phyloP scores from a whole-genome alignment of 345 rosid genomes.

The Erysimum cheiranthoides region DNA sequence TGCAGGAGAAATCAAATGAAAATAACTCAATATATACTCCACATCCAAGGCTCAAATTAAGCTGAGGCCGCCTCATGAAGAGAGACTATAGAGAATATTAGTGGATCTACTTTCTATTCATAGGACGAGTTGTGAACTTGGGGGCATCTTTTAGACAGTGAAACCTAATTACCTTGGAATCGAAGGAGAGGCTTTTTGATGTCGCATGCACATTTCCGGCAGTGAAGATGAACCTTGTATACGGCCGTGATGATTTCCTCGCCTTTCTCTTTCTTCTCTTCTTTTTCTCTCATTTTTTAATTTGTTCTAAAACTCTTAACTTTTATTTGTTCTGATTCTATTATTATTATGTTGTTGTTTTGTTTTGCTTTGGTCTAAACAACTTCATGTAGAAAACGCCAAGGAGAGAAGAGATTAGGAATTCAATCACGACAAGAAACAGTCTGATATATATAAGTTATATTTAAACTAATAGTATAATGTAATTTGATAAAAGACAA shows the following conservation, averaged over 20 bases:
- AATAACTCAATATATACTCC: neutral
- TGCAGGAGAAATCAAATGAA: slow-evolving; percentile 21
- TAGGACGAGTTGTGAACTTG: neutral
- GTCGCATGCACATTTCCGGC: slow-evolving; percentile 70
- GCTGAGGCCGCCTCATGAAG: slow-evolving; percentile 10
- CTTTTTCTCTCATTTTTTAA: slow-evolving; percentile 50
- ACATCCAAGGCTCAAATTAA: slow-evolving; percentile 14
- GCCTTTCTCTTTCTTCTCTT: slow-evolving; percentile 50
- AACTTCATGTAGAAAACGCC: slow-evolving; percentile 34
- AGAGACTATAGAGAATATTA: no score
- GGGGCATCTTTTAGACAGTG: neutral
- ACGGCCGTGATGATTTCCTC: slow-evolving; percentile 59
- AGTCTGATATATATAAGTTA: slow-evolving; percentile 18
- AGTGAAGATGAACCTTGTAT: slow-evolving; percentile 83
- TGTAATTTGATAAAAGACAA: neutral
- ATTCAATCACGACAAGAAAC: slow-evolving; percentile 36
- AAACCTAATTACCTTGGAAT: slow-evolving; percentile 42
- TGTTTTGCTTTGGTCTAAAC: slow-evolving; percentile 31
- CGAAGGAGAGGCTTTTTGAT: slow-evolving; percentile 70
- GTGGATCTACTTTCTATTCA: no score
- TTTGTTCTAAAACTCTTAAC: slow-evolving; percentile 10
- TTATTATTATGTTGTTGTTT: neutral
- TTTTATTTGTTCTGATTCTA: neutral
- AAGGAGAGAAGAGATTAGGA: slow-evolving; percentile 10
- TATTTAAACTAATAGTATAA: slow-evolving; percentile 16